These are phyloP conservation scores for Aspergillus novofumigatus DNA, from an alignment of 2,329 filamentous ascomycete genomes.

Conservation along the genomic window DNA sequence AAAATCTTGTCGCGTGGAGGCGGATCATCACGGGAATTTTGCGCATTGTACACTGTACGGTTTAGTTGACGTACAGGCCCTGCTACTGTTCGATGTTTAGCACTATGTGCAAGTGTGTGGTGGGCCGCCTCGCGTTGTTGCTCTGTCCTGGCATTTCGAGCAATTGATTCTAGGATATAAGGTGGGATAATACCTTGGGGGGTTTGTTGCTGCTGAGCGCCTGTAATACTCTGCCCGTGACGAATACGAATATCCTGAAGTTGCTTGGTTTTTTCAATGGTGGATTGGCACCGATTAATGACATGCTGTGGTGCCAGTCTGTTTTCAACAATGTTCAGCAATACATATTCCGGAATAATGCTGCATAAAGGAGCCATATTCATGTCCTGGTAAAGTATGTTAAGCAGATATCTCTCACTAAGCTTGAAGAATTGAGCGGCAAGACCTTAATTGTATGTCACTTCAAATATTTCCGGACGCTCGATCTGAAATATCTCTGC, in stretches of 20 bases:
- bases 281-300: constrained; percentile 1
- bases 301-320: constrained; percentile 1
- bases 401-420: too few species aligned
- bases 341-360: neutral
- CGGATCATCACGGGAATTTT: neutral
- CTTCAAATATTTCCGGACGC: too few species aligned
- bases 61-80: neutral
- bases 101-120: neutral
- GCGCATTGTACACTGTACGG: neutral
- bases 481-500: too few species aligned
- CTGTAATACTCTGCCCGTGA: neutral
- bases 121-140: neutral
- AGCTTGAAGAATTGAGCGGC: too few species aligned
- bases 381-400: neutral
- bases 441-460: too few species aligned
- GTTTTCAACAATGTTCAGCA: neutral
- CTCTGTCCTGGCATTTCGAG: constrained; percentile 2
- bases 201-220: neutral
- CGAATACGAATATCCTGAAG: constrained; percentile 1
- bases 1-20: constrained; percentile 2
- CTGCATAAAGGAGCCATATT: neutral
- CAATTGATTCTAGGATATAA: constrained; percentile 4
- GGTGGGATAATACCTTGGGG: constrained; percentile 4
- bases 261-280: constrained; percentile 4
- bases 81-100: neutral